Evolutionary conservation across 2,329 filamentous ascomycete species (phyloP), one percentile per base, ranked within the genome.

Genomic region (Stachybotrys echinatus): DNA sequence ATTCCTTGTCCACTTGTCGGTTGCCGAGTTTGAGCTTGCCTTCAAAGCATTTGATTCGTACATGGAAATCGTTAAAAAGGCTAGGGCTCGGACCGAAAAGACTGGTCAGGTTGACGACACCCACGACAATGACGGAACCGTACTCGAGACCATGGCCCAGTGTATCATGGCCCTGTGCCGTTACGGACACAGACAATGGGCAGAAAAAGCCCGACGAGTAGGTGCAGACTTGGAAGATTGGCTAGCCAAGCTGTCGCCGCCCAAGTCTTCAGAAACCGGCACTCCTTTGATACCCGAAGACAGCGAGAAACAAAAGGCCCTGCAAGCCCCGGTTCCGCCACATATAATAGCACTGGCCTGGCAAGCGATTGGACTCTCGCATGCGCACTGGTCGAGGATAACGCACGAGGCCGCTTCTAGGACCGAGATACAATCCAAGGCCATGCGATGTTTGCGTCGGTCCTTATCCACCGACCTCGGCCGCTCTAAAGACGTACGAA

Each of bases 41-140:
- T 85, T 95, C 65, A 91, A 91, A 63, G 89, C 94, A 1, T 89
- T 96, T 54, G 88, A 95, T 65, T 92, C 92, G 1, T 99, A 97
- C 66, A 75, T 95, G 37, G 89, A 95, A 49, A 88, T 99, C 55
- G 82, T 96, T 49, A 87, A 85, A 54, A 88, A 88, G 62, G 90
- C 87, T 50, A 95, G 92, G 69, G 88, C 89, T 19, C 81, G 92
- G 39, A 84, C 90, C 3, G 84, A 89, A 59, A 95, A 95, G 69
- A 84, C 82, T 2, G 85, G 89, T 3, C 81, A 89, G 56, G 64
- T 70, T 6, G 88, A 92, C 58, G 74, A 79, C 18, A 83, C 81
- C 46, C 75, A 96, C 23, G 94, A 99, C 59, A 80, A 87, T 49
- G 88, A 96, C 59, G 84, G 84, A 18, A 85, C 78, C 0, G 81